Conservation (phyloP, 768 basidiomycete species). For the Suillus hirtellus region DNA sequence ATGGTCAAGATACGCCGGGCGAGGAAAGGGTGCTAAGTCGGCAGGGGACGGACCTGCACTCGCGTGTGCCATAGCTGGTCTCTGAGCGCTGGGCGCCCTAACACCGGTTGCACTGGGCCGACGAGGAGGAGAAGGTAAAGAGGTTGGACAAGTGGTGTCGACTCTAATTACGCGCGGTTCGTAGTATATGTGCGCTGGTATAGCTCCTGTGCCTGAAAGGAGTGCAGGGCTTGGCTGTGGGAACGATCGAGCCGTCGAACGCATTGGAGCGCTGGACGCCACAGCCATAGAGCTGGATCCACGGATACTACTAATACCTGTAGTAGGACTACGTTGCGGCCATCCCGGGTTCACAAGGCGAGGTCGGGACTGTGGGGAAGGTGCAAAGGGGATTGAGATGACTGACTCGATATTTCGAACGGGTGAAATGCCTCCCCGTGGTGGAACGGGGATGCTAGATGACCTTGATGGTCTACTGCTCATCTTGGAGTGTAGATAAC, state of each 20-base stretch:
- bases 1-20: slow-evolving; percentile 75
- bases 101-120: slow-evolving; percentile 42
- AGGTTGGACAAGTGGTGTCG: slow-evolving; percentile 45
- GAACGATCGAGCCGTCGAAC: slow-evolving; percentile 47
- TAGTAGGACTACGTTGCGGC: slow-evolving; percentile 28
- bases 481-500: slow-evolving; percentile 32
- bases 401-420: slow-evolving; percentile 64
- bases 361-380: slow-evolving; percentile 40
- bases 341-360: slow-evolving; percentile 38
- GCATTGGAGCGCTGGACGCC: slow-evolving; percentile 37
- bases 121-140: slow-evolving; percentile 49
- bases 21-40: slow-evolving; percentile 48
- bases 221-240: slow-evolving; percentile 32
- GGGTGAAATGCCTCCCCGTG: slow-evolving; percentile 44
- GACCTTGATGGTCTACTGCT: slow-evolving; percentile 57
- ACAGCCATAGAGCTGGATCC: slow-evolving; percentile 26
- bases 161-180: slow-evolving; percentile 75
- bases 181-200: slow-evolving; percentile 37
- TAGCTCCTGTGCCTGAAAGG: slow-evolving; percentile 32
- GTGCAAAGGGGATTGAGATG: slow-evolving; percentile 59
- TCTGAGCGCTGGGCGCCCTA: slow-evolving; percentile 24
- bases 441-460: slow-evolving; percentile 65
- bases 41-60: slow-evolving; percentile 24
- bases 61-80: slow-evolving; percentile 31
- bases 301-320: slow-evolving; percentile 40